Base-by-base conservation (phyloP, 257 asterid genomes). In the Solanum gracilifrons region DNA sequence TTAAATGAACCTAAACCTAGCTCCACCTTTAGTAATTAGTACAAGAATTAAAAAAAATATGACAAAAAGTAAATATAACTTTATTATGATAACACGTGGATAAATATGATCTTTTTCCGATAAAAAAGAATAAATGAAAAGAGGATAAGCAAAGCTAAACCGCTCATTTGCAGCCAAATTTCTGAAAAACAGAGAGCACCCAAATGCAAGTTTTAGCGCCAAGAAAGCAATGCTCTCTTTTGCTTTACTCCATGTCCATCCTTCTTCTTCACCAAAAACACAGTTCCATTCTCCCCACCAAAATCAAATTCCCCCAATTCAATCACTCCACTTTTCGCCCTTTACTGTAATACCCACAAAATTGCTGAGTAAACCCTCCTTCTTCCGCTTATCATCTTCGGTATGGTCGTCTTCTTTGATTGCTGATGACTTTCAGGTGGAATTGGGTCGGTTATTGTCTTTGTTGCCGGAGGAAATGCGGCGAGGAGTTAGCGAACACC, bases 381-480 rank as follows among this genome's bases (percentile, higher is more conserved):
- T 9, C 55, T 73, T 41, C 71, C 7, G 43, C 36, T 48, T 84
- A 39, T 87, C 90, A 55, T 85, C 88, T 0, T 80, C 91, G 11
- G 55, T 87, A 27, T 79, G 84, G 8, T 87, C 91, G 27, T 82
- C 88, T 64, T 90, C 89, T 11, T 89, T 92, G 80, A 87, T 86
- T 80, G 89, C 91, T 46, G 98, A 91, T 55, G 98, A 95, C 20
- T 92, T 92, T 83, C 86, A 92, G 16, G 92, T 94, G 90, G 99
- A 96, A 76, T 87, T 96, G 87, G 95, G 89, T 31, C 96, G 96
- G 6, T 89, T 97, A 84, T 92, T 94, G 87, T 87, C 92, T 11
- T 91, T 97, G 71, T 91, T 97, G 82, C 98, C 98, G 87, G 98
- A 94, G 95, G 95, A 93, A 83, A 95, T 95, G 98, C 93, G 98